Evolutionary conservation across 2,329 filamentous ascomycete species (phyloP), one percentile per base, ranked within the genome.

Genomic region (Aspergillus ustus): DNA sequence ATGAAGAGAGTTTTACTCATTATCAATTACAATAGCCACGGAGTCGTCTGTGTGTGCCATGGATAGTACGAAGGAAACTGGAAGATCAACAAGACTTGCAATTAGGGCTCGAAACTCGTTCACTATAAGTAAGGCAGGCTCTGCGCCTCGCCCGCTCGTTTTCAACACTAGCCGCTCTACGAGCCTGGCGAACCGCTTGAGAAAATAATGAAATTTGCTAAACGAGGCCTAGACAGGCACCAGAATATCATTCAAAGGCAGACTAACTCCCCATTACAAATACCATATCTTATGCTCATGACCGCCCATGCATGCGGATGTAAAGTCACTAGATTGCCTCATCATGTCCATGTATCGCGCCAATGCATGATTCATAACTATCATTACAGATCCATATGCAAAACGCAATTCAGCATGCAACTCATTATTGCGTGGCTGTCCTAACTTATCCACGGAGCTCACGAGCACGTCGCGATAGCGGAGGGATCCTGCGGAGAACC

Each of bases 401-500:
- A 22, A 50, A 57, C 34, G 55, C 55, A 50, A 50, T 51, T 52
- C 43, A 54, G 52, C 48, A 48, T 52, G 59, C 48, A 46, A 50
- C 11, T 60, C 53, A 49, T 57, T 43, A 59, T 43, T 20, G 20
- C 22, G 13, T 11, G 2, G 29, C 15, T 8, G 7, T 43, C 31
- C 22, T 15, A 9, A 34, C 52, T 54, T 62, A 67, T 28, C 65
- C 65, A 40, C 69, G 70, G 29, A 79, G 67, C 28, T 78, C 77
- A 31, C 75, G 74, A n/a, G 78, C 77, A 60, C 75, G 78, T 56
- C 77, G 77, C 31, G 76, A 74, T 37, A 86, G 72, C 7, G 75
- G 73, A 15, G 82, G 79, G 61, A 86, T 85, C 66, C 77, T 78
- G 61, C 82, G 81, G 53, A 85, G 73, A 34, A 85, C 76, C n/a